A percentile compares a stretch with the other conserved stretches of the same genome.
Evolutionary conservation across 768 basidiomycete species (phyloP).

Genomic region (Mycena maculata): DNA sequence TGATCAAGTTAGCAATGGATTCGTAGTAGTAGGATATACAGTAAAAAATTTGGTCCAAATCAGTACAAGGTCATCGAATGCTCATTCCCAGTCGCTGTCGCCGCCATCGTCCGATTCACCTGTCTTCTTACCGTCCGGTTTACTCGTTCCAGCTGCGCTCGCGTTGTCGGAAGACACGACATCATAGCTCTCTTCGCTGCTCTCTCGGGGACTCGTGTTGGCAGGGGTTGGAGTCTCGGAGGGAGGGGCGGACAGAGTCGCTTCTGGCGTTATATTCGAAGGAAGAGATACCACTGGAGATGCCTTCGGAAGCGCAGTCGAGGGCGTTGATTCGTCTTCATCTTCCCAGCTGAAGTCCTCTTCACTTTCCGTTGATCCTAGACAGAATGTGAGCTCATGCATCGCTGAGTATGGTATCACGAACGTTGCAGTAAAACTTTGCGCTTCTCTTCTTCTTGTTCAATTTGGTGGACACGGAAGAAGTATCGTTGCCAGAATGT

Average conservation of each 20-base stretch:
- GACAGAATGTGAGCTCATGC: not conserved
- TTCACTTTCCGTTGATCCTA: slow-evolving; percentile 75
- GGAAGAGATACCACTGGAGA: not conserved
- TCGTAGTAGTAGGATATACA: slow-evolving; percentile 4
- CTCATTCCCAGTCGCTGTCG: slow-evolving; percentile 77
- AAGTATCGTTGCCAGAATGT: slow-evolving; percentile 92
- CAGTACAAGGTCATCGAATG: slow-evolving; percentile 1
- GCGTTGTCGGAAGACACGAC: slow-evolving; percentile 68
- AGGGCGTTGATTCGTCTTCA: slow-evolving; percentile 70
- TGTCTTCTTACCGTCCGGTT: slow-evolving; percentile 40
- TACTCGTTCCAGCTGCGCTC: slow-evolving; percentile 55
- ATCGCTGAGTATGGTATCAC: slow-evolving; percentile 24
- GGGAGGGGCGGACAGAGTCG: slow-evolving; percentile 40
- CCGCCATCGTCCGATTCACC: slow-evolving; percentile 57
- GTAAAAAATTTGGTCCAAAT: slow-evolving; percentile 14
- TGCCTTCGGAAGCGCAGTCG: slow-evolving; percentile 15
- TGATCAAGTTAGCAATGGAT: not conserved
- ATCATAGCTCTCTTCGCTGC: slow-evolving; percentile 77
- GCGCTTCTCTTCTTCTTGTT: slow-evolving; percentile 80
- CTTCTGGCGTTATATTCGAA: slow-evolving; percentile 16
- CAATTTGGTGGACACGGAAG: slow-evolving; percentile 87
- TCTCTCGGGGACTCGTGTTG: slow-evolving; percentile 60
- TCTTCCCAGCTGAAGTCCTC: slow-evolving; percentile 96
- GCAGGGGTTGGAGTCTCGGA: slow-evolving; percentile 50
- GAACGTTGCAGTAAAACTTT: slow-evolving; percentile 81